Percentiles rank a stretch among this genome's conserved stretches.
Evolutionary conservation across 441 rosid genomes (phyloP).

Genomic region (Populus hybrid): DNA sequence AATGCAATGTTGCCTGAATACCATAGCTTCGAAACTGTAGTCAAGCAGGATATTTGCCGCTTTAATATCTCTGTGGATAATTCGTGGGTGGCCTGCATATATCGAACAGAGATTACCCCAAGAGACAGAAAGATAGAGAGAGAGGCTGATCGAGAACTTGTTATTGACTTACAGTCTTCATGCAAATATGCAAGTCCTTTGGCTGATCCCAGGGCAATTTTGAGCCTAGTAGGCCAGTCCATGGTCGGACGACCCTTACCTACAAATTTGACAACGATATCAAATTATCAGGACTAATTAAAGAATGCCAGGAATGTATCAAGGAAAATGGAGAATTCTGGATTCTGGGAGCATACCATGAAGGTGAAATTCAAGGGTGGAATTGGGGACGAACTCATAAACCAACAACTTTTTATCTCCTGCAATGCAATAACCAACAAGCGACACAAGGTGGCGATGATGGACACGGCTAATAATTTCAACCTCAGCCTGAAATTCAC

Average conservation of each 20-base stretch:
- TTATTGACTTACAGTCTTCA: slow-evolving; percentile 70
- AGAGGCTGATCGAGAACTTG: background rate
- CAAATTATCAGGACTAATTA: background rate
- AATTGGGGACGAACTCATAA: slow-evolving; percentile 78
- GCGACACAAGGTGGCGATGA: slow-evolving; percentile 85
- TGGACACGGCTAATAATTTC: slow-evolving; percentile 90
- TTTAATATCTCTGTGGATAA: slow-evolving; percentile 89
- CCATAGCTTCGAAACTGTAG: slow-evolving; percentile 62
- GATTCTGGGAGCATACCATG: slow-evolving; percentile 38
- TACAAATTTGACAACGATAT: slow-evolving; percentile 14
- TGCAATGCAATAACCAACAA: slow-evolving; percentile 70
- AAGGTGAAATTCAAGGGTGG: slow-evolving; percentile 80
- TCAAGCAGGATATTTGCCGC: slow-evolving; percentile 82
- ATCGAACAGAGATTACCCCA: background rate
- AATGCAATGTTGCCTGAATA: slow-evolving; percentile 14
- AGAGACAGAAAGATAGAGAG: background rate
- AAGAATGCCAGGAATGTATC: background rate
- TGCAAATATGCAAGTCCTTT: slow-evolving; percentile 90
- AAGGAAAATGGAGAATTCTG: background rate
- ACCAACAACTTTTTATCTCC: slow-evolving; percentile 60
- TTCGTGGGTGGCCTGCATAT: slow-evolving; percentile 68
- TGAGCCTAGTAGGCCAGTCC: slow-evolving; percentile 65
- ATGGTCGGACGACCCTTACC: slow-evolving; percentile 53
- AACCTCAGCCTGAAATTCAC: slow-evolving; percentile 81
- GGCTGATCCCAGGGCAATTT: slow-evolving; percentile 81